Evolutionary conservation across 1,139 yeast species (phyloP).

Genomic region (Suhomyces atakaporum): DNA sequence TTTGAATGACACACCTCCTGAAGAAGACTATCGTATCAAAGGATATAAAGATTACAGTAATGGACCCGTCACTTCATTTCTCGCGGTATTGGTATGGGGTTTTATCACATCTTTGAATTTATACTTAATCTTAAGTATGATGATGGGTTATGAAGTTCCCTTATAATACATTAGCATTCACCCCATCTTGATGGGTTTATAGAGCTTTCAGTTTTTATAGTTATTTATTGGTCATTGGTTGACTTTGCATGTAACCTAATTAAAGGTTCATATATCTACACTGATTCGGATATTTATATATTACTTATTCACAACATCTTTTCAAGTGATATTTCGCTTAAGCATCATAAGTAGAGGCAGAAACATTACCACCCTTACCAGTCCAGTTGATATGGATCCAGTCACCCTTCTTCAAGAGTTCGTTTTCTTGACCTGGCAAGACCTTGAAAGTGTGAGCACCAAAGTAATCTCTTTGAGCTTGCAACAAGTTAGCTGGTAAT

Average conservation of each 20-base stretch:
- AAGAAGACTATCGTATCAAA: slow-evolving; percentile 23
- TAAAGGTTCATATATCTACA: not conserved
- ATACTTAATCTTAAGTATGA: slow-evolving; percentile 51
- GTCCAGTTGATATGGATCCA: slow-evolving; percentile 99
- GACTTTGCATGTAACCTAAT: not conserved
- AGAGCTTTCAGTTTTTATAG: not conserved
- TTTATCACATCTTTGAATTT: slow-evolving; percentile 53
- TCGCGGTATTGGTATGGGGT: slow-evolving; percentile 53
- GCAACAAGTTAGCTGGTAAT: slow-evolving; percentile 96
- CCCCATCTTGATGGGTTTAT: not conserved
- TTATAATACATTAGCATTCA: slow-evolving; percentile 13
- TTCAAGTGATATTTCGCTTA: slow-evolving; percentile 33
- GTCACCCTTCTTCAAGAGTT: slow-evolving; percentile 71
- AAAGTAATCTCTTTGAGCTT: slow-evolving; percentile 99
- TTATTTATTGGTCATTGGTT: slow-evolving; percentile 1
- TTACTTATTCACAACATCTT: not conserved
- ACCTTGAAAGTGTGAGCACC: slow-evolving; percentile 99
- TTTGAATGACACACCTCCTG: not conserved
- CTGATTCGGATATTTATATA: not conserved
- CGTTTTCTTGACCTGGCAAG: slow-evolving; percentile 81
- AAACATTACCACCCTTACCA: slow-evolving; percentile 96
- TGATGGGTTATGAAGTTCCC: slow-evolving; percentile 46
- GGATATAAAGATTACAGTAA: slow-evolving; percentile 58
- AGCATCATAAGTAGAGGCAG: slow-evolving; percentile 94
- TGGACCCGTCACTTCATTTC: slow-evolving; percentile 43